Percentiles rank a stretch among this genome's conserved stretches.
Evolutionary conservation across 2,329 filamentous ascomycete species (phyloP).

Genomic region (Fusarium nematophilum): DNA sequence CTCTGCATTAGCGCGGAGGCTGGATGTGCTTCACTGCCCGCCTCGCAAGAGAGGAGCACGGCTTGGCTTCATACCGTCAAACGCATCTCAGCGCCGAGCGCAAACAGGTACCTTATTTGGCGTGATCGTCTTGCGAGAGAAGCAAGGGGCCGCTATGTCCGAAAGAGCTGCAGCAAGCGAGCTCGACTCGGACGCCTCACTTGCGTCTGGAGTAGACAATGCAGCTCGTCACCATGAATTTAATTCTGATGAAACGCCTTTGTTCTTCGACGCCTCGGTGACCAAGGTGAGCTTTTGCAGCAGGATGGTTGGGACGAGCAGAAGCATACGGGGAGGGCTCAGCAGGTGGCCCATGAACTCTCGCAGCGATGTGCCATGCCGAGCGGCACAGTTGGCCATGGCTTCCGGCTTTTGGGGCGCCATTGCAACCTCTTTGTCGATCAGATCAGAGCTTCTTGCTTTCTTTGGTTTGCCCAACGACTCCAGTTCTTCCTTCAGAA

Average conservation of each 20-base stretch:
- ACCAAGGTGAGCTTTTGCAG: not conserved
- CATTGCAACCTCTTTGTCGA: conserved; percentile 33
- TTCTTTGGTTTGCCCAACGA: conserved; percentile 28
- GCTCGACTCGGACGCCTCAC: too few species aligned
- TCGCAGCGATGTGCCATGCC: conserved; percentile 17
- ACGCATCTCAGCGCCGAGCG: conserved; percentile 25
- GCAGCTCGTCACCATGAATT: not conserved
- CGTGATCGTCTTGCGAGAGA: conserved; percentile 14
- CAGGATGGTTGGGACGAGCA: not conserved
- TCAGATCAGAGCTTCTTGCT: conserved; percentile 38
- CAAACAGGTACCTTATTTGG: conserved; percentile 1
- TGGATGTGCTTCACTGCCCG: conserved; percentile 7
- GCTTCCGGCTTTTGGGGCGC: conserved; percentile 33
- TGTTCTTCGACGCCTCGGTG: conserved; percentile 3
- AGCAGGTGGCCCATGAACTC: conserved; percentile 15
- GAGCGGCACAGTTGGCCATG: conserved; percentile 33
- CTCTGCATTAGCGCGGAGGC: conserved; percentile 31
- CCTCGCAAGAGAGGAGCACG: conserved; percentile 2
- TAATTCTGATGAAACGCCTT: conserved; percentile 12
- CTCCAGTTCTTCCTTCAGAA: conserved; percentile 6
- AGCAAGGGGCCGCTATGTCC: conserved; percentile 23
- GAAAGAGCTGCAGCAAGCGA: conserved; percentile 30
- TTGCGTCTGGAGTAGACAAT: too few species aligned
- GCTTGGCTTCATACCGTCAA: conserved; percentile 11
- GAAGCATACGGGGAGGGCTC: conserved; percentile 1